Evolutionary conservation across 2,329 filamentous ascomycete species (phyloP).

Genomic region (Colletotrichum euphorbiae): DNA sequence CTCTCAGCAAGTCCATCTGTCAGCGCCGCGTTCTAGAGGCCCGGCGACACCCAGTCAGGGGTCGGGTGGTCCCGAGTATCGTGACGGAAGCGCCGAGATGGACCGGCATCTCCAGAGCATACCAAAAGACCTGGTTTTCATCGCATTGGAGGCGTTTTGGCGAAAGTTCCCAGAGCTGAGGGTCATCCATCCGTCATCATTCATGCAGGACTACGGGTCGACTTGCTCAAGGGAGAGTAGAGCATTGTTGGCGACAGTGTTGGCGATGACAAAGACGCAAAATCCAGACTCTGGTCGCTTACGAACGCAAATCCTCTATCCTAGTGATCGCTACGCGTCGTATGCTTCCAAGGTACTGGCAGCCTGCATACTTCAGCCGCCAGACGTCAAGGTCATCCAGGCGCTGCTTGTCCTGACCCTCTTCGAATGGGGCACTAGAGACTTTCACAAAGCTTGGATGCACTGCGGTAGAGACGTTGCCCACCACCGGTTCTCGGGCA

Average conservation of each 20-base stretch:
- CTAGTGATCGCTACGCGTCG: conserved; percentile 49
- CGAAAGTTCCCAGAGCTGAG: conserved; percentile 50
- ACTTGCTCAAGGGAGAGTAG: conserved; percentile 44
- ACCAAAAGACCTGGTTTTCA: conserved; percentile 45
- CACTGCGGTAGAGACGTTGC: conserved; percentile 47
- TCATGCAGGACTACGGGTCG: conserved; percentile 44
- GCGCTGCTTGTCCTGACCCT: conserved; percentile 53
- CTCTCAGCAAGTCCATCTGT: conserved; percentile 13
- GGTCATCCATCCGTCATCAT: conserved; percentile 49
- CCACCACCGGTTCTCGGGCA: no score
- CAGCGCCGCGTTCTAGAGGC: conserved; percentile 28
- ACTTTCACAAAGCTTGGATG: conserved; percentile 58
- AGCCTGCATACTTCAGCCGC: conserved; percentile 45
- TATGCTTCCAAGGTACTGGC: conserved; percentile 46
- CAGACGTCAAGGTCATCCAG: conserved; percentile 52
- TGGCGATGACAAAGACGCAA: conserved; percentile 48
- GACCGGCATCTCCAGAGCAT: conserved; percentile 44
- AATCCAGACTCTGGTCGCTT: conserved; percentile 46
- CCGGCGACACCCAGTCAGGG: conserved; percentile 29
- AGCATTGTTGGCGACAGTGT: conserved; percentile 46
- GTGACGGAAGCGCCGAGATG: conserved; percentile 9
- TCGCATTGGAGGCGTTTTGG: conserved; percentile 49
- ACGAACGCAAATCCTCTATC: conserved; percentile 46
- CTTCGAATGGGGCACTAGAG: conserved; percentile 56
- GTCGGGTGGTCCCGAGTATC: not conserved